phyloP scores from a whole-genome alignment of 164 flowering plant genomes.

The Brasenia schreberi region DNA sequence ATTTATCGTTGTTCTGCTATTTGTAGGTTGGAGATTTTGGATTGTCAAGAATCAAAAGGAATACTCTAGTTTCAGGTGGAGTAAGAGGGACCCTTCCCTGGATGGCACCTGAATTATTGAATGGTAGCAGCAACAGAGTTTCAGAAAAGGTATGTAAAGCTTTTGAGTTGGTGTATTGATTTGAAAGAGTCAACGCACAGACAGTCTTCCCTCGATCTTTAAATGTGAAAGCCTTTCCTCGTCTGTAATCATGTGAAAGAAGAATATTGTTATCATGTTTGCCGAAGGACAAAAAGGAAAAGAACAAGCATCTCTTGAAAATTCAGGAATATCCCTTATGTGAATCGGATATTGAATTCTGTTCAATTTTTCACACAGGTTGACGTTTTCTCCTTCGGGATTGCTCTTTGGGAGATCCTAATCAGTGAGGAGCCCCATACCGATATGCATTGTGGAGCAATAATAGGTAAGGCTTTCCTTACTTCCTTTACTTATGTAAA shows the following conservation, averaged over 20 bases:
- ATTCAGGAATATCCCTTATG: neutral
- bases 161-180: neutral
- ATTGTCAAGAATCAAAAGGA: slow-evolving; percentile 71
- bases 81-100: slow-evolving; percentile 94
- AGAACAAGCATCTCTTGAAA: neutral
- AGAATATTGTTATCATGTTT: neutral
- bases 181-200: neutral
- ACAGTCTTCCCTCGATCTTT: neutral
- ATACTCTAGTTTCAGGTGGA: slow-evolving; percentile 84
- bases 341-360: neutral
- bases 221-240: neutral
- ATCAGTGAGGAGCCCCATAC: slow-evolving; percentile 90
- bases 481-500: neutral
- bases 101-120: slow-evolving; percentile 91
- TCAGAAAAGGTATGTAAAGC: slow-evolving; percentile 56
- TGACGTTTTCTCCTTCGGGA: slow-evolving; percentile 88
- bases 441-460: slow-evolving; percentile 79
- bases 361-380: slow-evolving; percentile 26
- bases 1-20: too few species aligned
- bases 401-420: slow-evolving; percentile 81
- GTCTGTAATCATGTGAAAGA: neutral
- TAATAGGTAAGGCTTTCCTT: slow-evolving; percentile 43
- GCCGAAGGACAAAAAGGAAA: neutral
- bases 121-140: slow-evolving; percentile 68
- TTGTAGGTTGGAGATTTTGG: slow-evolving; percentile 86